Percentiles rank a stretch among this genome's conserved stretches.
phyloP scores from a whole-genome alignment of 169 alveolate species.

The Neospora caninum region DNA sequence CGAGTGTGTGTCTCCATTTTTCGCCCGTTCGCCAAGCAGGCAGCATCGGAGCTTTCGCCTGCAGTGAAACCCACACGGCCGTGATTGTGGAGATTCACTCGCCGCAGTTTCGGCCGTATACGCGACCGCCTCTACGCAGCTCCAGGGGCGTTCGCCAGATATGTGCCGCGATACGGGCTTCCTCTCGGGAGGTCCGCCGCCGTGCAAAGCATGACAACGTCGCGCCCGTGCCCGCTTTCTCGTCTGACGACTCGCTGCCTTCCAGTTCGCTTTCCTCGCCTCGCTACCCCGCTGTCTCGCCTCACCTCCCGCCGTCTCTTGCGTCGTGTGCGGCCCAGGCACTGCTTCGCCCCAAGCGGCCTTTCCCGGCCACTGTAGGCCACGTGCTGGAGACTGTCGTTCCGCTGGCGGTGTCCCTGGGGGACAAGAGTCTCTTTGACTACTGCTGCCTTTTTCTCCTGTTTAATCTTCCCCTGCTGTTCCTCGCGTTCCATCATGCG shows the following conservation, averaged over 20 bases:
- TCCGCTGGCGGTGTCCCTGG: not conserved
- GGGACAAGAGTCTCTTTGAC: constrained; percentile 10
- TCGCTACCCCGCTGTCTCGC: not conserved
- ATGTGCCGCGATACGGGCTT: too few relatives aligned
- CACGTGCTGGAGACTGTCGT: not conserved
- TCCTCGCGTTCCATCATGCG: not conserved
- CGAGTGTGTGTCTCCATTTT: not conserved
- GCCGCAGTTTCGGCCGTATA: not conserved
- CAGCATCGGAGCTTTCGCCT: not conserved
- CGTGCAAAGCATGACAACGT: not conserved
- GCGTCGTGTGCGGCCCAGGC: constrained; percentile 10
- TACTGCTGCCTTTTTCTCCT: constrained; percentile 32
- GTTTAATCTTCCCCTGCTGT: not conserved
- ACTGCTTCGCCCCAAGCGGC: not conserved
- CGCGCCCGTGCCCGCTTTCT: not conserved
- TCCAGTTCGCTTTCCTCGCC: not conserved
- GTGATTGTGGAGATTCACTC: constrained; percentile 23
- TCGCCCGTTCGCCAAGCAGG: not conserved
- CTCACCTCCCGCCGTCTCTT: constrained; percentile 3
- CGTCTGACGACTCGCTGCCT: not conserved
- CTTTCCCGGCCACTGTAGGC: not conserved
- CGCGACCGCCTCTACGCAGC: not conserved
- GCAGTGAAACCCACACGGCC: constrained; percentile 30
- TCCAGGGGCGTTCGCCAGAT: not conserved
- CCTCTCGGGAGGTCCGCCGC: too few relatives aligned